These are phyloP conservation scores for Berberis thunbergii DNA, from an alignment of 164 flowering plant genomes.

Conservation along the genomic window DNA sequence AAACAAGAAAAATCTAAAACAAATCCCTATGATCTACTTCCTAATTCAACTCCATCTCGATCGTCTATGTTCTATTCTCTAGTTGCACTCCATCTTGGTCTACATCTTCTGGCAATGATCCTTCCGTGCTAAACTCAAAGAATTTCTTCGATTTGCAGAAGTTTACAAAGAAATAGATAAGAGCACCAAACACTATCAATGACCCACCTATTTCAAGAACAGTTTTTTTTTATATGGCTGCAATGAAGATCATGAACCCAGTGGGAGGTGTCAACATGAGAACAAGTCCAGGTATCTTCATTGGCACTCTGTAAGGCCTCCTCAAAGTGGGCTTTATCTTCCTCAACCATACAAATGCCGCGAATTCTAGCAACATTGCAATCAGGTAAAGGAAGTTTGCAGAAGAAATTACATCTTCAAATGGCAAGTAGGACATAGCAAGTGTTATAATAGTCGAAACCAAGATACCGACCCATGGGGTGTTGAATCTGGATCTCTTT, in stretches of 20 bases:
- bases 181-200: conserved; percentile 23
- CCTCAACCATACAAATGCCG: conserved; percentile 51
- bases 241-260: conserved; percentile 36
- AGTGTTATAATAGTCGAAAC: conserved; percentile 27
- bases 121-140: conserved; percentile 15
- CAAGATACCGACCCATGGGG: conserved; percentile 3
- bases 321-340: conserved; percentile 25
- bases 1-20: too few species aligned
- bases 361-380: conserved; percentile 59
- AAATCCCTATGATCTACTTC: too few species aligned
- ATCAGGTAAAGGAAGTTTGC: conserved; percentile 52
- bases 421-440: conserved; percentile 35
- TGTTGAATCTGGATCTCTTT: background rate
- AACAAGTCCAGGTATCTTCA: conserved; percentile 24
- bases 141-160: conserved; percentile 22
- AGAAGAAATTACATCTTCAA: conserved; percentile 37
- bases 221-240: conserved; percentile 28
- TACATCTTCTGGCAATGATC: too few species aligned
- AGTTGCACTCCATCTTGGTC: too few species aligned
- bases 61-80: too few species aligned
- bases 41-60: too few species aligned
- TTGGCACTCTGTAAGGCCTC: conserved; percentile 44
- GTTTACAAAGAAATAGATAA: conserved; percentile 23
- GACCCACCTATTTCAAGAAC: conserved; percentile 28
- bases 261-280: conserved; percentile 45